Conservation (phyloP, 495 filamentous ascomycete genomes). For the Hapsidospora chrysogenum region DNA sequence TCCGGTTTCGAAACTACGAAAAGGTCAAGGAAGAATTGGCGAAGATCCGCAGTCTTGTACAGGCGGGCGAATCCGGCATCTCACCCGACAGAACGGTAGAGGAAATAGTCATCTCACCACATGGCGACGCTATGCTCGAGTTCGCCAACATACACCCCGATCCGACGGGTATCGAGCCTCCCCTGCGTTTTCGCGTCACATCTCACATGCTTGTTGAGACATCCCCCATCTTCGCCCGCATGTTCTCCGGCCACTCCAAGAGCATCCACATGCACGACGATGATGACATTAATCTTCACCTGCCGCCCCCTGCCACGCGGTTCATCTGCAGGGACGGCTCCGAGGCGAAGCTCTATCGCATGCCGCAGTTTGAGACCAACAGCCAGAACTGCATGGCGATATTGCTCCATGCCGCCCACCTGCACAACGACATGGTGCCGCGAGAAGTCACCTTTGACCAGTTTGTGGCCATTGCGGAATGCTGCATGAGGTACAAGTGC, state of each 20-base stretch:
- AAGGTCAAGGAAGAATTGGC: constrained; percentile 8
- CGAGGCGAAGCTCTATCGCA: constrained; percentile 16
- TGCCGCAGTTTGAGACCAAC: constrained; percentile 22
- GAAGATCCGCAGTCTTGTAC: constrained; percentile 5
- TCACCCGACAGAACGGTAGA: constrained; percentile 6
- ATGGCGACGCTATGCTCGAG: constrained; percentile 20
- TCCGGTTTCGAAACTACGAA: constrained; percentile 13
- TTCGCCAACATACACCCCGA: constrained; percentile 14
- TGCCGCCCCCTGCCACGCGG: constrained; percentile 13
- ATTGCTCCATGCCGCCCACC: constrained; percentile 24
- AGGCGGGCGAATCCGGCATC: constrained; percentile 7
- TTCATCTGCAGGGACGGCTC: constrained; percentile 14
- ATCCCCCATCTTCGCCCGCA: constrained; percentile 18
- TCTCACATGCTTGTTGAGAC: constrained; percentile 19
- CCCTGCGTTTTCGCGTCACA: constrained; percentile 20
- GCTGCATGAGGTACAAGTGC: constrained; percentile 19
- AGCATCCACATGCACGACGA: constrained; percentile 2
- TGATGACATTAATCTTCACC: constrained; percentile 10
- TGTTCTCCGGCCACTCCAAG: constrained; percentile 9
- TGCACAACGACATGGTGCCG: constrained; percentile 20
- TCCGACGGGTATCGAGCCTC: constrained; percentile 6
- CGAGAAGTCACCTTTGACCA: constrained; percentile 16
- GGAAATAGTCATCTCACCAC: constrained; percentile 9
- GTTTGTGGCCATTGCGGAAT: constrained; percentile 23
- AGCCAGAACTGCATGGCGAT: constrained; percentile 14